Base-by-base conservation (phyloP, 805 yeast species). In the Metschnikowia lochheadii region DNA sequence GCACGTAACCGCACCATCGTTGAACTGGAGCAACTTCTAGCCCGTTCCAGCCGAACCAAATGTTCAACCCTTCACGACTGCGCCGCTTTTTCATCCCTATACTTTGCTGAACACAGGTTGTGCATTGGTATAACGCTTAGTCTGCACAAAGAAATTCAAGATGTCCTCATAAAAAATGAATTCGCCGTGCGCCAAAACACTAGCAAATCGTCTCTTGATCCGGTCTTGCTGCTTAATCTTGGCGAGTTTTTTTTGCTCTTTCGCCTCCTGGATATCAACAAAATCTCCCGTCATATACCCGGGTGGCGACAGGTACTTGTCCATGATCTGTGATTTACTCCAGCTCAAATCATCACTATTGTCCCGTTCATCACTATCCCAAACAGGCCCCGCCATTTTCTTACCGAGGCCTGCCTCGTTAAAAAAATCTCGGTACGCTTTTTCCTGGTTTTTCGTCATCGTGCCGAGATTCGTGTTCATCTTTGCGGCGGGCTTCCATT, bases 271-370 rank as follows among this genome's bases (percentile, higher is more conserved):
- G 1, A 72, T 68, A 36, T 57, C 55, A 6, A 72, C 72, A 48
- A 71, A 71, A 41, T 67, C 72, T 18, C 71, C 69, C 17, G 56
- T 54, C 73, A 70, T 70, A 52, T 66, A 71, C 15, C 75, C 75
- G 2, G 75, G 74, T 2, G 76, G 76, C 5, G 70, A 64, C 48
- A 69, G 69, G 44, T 68, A 64, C 52, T 66, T 67, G 53, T 70
- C 74, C 57, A 62, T 68, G 7, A 69, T 54, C 56, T 71, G 76
- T 17, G 56, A 64, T 40, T 42, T 56, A 7, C 56, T 63, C 55
- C 57, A 49, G 32, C 32, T 40, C 20, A 21, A 40, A 2, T 33
- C 43, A 15, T 49, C 51, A 7, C 33, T 31, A 8, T 20, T n/a
- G 6, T 44, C 41, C 4, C 39, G 21, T 6, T 57, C 59, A n/a